A percentile compares a stretch with the other conserved stretches of the same genome.
phyloP scores from a whole-genome alignment of 225 moss, liverwort and hornwort species.

The Marchantia paleacea region DNA sequence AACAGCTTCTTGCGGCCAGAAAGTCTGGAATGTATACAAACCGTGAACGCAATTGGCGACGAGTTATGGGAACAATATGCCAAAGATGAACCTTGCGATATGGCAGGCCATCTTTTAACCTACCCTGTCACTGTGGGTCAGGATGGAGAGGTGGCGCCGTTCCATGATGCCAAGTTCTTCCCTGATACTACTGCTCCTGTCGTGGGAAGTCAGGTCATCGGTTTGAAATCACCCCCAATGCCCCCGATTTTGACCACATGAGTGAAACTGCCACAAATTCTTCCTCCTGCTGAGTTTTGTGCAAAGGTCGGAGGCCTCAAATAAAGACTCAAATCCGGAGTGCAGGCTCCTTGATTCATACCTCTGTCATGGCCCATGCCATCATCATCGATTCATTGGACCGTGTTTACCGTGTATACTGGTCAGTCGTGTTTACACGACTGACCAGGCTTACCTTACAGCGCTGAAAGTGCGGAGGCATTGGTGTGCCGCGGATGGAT shows the following conservation, averaged over 20 bases:
- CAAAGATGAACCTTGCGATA: conserved; percentile 44
- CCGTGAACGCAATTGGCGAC: conserved; percentile 44
- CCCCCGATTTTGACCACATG: conserved; percentile 38
- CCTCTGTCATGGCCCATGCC: neutral
- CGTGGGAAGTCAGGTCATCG: conserved; percentile 21
- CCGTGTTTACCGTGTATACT: neutral
- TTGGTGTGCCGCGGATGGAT: neutral
- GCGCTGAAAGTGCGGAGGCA: neutral
- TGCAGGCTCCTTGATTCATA: neutral
- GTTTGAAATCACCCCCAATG: neutral
- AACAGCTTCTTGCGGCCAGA: conserved; percentile 49
- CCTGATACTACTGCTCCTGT: conserved; percentile 36
- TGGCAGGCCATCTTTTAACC: conserved; percentile 53
- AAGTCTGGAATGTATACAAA: conserved; percentile 44
- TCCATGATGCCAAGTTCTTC: conserved; percentile 22
- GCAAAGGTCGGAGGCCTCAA: neutral
- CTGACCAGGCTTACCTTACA: neutral
- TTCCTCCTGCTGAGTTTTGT: neutral
- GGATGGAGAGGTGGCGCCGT: conserved; percentile 36
- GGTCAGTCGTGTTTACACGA: too few relatives aligned
- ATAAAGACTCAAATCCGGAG: neutral
- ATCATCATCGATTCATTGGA: neutral
- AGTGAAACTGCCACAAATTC: neutral
- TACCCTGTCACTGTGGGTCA: conserved; percentile 43
- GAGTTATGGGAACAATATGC: conserved; percentile 44